Evolutionary conservation across 2,329 filamentous ascomycete genomes (phyloP).

Genomic region (Trichoderma simmonsii): DNA sequence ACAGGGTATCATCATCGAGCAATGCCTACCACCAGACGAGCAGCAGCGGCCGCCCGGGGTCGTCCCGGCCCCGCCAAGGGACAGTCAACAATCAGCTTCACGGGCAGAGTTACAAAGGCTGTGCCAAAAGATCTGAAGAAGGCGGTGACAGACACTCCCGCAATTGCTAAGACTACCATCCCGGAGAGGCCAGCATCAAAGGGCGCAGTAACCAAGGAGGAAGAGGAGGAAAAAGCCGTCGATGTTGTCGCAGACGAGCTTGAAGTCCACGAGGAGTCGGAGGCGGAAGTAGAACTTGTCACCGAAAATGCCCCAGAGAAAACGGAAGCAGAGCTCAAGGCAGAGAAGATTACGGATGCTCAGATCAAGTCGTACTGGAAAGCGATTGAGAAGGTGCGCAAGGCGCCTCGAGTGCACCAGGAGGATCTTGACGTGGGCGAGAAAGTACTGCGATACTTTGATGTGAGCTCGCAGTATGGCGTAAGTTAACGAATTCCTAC

Average conservation of each 20-base stretch:
- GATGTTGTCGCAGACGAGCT: conserved; percentile 22
- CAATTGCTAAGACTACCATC: conserved; percentile 36
- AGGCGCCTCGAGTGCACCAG: conserved; percentile 74
- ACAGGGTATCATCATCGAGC: conserved; percentile 19
- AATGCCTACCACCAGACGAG: conserved; percentile 51
- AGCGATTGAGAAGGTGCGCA: conserved; percentile 64
- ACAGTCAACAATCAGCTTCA: conserved; percentile 58
- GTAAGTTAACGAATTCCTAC: conserved; percentile 53
- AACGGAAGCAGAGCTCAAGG: conserved; percentile 53
- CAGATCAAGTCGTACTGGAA: conserved; percentile 79
- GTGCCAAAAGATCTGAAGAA: conserved; percentile 48
- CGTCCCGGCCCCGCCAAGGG: conserved; percentile 39
- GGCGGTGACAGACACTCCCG: conserved; percentile 33
- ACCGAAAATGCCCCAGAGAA: conserved; percentile 38
- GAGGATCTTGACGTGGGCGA: conserved; percentile 67
- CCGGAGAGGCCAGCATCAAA: conserved; percentile 24
- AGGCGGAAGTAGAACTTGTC: conserved; percentile 25
- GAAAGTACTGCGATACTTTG: conserved; percentile 88
- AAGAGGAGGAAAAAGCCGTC: conserved; percentile 8
- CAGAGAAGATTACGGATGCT: conserved; percentile 61
- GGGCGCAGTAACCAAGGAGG: conserved; percentile 11
- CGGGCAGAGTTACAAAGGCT: conserved; percentile 55
- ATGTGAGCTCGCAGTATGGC: conserved; percentile 86
- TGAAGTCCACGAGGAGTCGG: conserved; percentile 20
- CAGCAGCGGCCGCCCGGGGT: conserved; percentile 39